Conservation (phyloP, 2,329 filamentous ascomycete genomes). For the Nigrospora osmanthi region DNA sequence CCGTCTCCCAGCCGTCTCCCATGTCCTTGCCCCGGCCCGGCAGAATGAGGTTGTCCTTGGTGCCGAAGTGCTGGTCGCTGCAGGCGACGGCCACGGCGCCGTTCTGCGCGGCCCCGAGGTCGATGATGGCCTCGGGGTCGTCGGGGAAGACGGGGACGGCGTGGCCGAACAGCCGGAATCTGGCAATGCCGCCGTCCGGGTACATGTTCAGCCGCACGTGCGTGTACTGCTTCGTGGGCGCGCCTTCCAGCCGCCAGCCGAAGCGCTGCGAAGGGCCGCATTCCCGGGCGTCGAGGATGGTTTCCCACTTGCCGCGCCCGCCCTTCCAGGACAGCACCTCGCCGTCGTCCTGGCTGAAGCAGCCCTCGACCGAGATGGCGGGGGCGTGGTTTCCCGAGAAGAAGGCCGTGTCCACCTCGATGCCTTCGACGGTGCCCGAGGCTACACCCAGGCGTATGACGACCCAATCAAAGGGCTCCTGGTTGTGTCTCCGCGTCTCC, state of each 20-base stretch:
- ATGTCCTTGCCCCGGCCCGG: conserved; percentile 76
- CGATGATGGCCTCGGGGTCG: conserved; percentile 57
- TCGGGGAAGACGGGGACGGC: conserved; percentile 70
- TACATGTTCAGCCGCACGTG: conserved; percentile 81
- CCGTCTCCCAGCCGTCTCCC: conserved; percentile 85
- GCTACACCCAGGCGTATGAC: conserved; percentile 59
- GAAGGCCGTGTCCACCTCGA: conserved; percentile 75
- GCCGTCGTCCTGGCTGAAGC: conserved; percentile 57
- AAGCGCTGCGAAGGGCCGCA: conserved; percentile 69
- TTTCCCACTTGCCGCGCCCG: conserved; percentile 57
- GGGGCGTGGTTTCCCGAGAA: conserved; percentile 80
- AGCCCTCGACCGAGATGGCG: conserved; percentile 69
- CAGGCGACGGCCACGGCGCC: conserved; percentile 69
- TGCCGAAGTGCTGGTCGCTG: conserved; percentile 80
- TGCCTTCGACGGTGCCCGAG: conserved; percentile 62
- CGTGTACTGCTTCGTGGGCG: conserved; percentile 62
- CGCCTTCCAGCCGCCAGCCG: conserved; percentile 57
- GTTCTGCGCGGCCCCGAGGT: conserved; percentile 71
- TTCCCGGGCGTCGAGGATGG: conserved; percentile 60
- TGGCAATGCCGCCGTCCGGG: conserved; percentile 74
- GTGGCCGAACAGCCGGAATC: conserved; percentile 70
- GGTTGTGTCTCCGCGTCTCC: conserved; percentile 62
- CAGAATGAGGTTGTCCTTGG: conserved; percentile 71
- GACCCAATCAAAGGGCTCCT: conserved; percentile 58
- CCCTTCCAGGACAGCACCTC: conserved; percentile 58